These are phyloP conservation scores for Ambrosia artemisiifolia DNA, from an alignment of 129 eudicot genomes.

Conservation along the genomic window DNA sequence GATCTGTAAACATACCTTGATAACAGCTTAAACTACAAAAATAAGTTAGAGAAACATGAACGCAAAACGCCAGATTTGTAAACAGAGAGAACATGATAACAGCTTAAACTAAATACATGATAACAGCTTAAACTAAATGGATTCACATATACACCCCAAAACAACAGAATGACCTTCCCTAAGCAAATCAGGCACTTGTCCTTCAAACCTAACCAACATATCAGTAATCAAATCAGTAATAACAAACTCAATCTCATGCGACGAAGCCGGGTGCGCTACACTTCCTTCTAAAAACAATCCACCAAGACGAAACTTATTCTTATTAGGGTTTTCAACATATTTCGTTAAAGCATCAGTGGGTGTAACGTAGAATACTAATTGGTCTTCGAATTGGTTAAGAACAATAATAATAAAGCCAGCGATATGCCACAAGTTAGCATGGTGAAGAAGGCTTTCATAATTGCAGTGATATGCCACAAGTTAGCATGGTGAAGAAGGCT, in stretches of 20 bases:
- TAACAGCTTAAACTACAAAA: no score
- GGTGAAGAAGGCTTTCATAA: no score
- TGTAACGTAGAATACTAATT: conserved; percentile 76
- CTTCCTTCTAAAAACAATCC: conserved; percentile 79
- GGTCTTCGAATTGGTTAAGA: conserved; percentile 81
- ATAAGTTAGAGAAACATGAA: no score
- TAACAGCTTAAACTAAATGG: no score
- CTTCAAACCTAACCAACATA: conserved; percentile 70
- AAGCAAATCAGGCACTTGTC: conserved; percentile 86
- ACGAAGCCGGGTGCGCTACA: conserved; percentile 48
- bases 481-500: no score
- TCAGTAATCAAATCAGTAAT: conserved; percentile 84
- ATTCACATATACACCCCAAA: no score
- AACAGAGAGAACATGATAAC: no score
- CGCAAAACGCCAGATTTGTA: no score
- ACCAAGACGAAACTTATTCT: conserved; percentile 72
- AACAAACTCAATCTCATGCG: conserved; percentile 76
- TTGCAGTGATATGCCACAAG: no score
- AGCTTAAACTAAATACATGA: no score
- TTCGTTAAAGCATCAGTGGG: conserved; percentile 75
- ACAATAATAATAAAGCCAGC: conserved; percentile 83
- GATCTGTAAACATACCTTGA: no score
- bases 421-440: no score
- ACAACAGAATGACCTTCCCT: conserved; percentile 95
- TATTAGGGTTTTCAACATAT: conserved; percentile 50